Evolutionary conservation across 2,329 filamentous ascomycete genomes (phyloP), one percentile per base, ranked within the genome.

Genomic region (Fusarium redolens): DNA sequence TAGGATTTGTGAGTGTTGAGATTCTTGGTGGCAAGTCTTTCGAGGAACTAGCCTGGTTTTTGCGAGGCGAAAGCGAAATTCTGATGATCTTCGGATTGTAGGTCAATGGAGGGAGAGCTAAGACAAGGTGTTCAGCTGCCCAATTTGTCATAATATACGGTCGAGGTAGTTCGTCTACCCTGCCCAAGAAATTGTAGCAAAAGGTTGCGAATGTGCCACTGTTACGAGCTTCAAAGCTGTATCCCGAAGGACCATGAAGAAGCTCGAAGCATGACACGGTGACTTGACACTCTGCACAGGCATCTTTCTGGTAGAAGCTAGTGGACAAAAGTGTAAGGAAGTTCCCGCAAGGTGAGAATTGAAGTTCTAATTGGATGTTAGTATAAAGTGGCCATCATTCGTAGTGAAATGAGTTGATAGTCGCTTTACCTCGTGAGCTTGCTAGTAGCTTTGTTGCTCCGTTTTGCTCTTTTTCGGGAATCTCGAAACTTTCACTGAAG

Each of bases 1-100:
- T 15, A 5, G 25, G 14, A 14, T 43, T 13, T 1, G 25, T 14
- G 18, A 55, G 25, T 17, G 51, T 43, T 4, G 37, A 22, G 18
- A n/a, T 22, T 5, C 22, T 54, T 15, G 22, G 7, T 9, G 2
- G 3, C 1, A 28, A 4, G 7, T 17, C 9, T 41, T 9, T 22
- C 0, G 14, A 3, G 7, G 12, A 1, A 7, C 8, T 18, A 8
- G 1, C 12, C 5, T 22, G 51, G 7, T n/a, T 15, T n/a, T 3
- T 0, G 4, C 7, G 11, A 2, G 20, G 11, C 0, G 4, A 20
- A 17, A 55, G 51, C 5, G 8, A 43, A 1, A 55, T 43, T 10
- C 2, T 31, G 2, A 43, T 22, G 25, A 55, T 55, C 35, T 31
- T 55, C 1, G 51, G 37, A 14, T 25, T 41, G 7, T 55, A 43